A percentile compares a stretch with the other conserved stretches of the same genome.
Conservation (phyloP, 2,329 filamentous ascomycete genomes). For the Colletotrichum sp. region DNA sequence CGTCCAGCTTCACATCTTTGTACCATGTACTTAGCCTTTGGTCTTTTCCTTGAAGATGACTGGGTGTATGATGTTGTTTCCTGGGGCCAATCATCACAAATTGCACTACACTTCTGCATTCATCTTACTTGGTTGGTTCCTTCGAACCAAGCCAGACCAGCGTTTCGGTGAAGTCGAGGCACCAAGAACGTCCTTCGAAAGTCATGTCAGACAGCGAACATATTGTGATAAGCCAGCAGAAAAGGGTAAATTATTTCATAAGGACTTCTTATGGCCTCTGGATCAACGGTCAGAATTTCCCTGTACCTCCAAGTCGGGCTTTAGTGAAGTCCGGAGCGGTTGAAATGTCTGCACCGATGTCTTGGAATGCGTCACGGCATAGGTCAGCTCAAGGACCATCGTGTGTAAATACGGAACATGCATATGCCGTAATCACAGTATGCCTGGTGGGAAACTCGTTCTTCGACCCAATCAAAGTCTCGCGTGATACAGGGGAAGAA, state of each 20-base stretch:
- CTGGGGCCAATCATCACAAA: too few relatives aligned
- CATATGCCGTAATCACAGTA: neutral
- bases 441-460: neutral
- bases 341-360: neutral
- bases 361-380: neutral
- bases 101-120: too few relatives aligned
- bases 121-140: too few relatives aligned
- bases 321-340: neutral
- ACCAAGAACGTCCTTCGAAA: neutral
- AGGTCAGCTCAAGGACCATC: neutral
- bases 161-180: neutral
- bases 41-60: too few relatives aligned
- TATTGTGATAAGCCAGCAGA: neutral
- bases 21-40: too few relatives aligned
- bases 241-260: accelerated
- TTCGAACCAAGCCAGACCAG: neutral
- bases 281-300: neutral
- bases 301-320: neutral
- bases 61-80: too few relatives aligned
- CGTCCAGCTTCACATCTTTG: too few relatives aligned
- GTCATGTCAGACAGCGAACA: neutral
- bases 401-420: neutral
- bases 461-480: neutral
- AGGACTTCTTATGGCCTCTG: neutral
- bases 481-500: neutral